These are phyloP conservation scores for Botryotinia convoluta DNA, from an alignment of 2,329 filamentous ascomycete genomes.

Conservation along the genomic window DNA sequence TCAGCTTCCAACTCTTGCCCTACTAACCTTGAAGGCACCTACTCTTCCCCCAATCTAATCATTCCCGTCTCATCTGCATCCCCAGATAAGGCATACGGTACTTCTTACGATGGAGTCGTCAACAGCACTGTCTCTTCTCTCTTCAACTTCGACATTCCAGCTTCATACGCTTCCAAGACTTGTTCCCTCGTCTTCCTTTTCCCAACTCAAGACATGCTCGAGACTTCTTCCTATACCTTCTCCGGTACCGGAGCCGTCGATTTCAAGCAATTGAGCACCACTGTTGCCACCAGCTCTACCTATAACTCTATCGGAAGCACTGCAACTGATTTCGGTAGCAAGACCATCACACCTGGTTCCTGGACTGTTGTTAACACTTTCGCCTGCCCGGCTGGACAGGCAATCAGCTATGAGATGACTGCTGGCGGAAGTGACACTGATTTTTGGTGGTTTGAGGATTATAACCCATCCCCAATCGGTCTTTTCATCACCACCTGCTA, in stretches of 20 bases:
- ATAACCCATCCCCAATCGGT: conserved; percentile 49
- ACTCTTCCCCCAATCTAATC: conserved; percentile 61
- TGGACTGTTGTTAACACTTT: conserved; percentile 53
- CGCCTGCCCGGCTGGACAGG: conserved; percentile 52
- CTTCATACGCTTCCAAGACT: conserved; percentile 43
- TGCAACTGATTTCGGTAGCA: conserved; percentile 44
- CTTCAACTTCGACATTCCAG: conserved; percentile 68
- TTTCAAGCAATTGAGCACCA: conserved; percentile 48
- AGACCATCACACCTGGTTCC: conserved; percentile 51
- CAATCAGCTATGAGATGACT: conserved; percentile 50
- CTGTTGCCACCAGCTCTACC: conserved; percentile 49
- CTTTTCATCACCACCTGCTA: conserved; percentile 39
- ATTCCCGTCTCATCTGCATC: conserved; percentile 55
- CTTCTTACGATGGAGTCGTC: conserved; percentile 54
- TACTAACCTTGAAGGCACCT: conserved; percentile 40
- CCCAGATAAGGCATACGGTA: conserved; percentile 52
- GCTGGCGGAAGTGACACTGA: conserved; percentile 46
- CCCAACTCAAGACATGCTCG: conserved; percentile 54
- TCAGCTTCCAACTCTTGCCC: conserved; percentile 13
- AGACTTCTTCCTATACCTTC: conserved; percentile 57
- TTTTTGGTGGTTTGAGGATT: conserved; percentile 64
- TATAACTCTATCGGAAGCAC: conserved; percentile 52
- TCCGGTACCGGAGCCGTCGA: conserved; percentile 53
- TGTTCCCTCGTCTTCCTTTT: conserved; percentile 66
- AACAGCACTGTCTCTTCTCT: conserved; percentile 54